Conservation (phyloP, 192 early-diverging fungal species). For the Rhizophagus sp. region DNA sequence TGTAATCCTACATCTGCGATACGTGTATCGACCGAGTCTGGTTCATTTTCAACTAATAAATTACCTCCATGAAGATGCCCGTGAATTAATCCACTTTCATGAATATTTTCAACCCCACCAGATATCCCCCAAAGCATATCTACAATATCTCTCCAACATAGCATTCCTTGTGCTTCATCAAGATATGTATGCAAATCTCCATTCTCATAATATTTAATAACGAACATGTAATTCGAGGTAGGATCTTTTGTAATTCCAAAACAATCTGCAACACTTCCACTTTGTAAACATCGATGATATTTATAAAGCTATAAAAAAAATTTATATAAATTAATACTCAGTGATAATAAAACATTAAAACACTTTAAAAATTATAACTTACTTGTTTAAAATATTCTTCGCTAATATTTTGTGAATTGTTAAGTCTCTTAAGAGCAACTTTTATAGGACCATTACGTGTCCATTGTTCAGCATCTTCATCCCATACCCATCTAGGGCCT, state of each 20-base stretch:
- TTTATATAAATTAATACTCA: not conserved
- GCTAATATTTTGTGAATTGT: not conserved
- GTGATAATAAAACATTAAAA: no score
- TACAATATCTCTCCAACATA: not conserved
- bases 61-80: constrained; percentile 18
- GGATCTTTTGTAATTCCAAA: not conserved
- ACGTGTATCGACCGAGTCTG: not conserved
- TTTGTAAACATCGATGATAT: not conserved
- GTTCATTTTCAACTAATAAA: not conserved
- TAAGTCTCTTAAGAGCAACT: not conserved
- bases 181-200: not conserved
- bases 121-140: not conserved
- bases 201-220: not conserved
- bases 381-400: not conserved
- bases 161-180: not conserved
- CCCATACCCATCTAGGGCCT: not conserved
- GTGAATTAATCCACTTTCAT: not conserved
- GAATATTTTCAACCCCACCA: not conserved
- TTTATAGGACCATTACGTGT: not conserved
- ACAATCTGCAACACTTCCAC: not conserved
- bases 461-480: not conserved
- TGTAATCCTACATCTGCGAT: constrained; percentile 16
- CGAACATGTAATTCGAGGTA: not conserved
- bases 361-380: no score
- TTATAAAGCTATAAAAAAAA: not conserved